Evolutionary conservation across 192 early-diverging fungal species (phyloP).

Genomic region (Haplosporangium gracile): DNA sequence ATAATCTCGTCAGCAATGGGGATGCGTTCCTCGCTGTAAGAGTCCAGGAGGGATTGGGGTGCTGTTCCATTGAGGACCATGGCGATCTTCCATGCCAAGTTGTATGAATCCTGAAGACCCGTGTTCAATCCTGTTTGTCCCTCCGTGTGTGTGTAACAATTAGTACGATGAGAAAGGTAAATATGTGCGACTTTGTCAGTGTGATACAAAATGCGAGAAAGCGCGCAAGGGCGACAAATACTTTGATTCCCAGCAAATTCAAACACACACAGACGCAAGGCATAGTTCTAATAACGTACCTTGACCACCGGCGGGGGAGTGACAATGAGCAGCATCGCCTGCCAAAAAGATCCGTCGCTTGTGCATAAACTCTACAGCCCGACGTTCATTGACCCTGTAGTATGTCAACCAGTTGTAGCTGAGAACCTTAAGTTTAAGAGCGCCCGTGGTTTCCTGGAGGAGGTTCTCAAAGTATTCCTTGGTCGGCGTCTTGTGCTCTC

Average conservation of each 20-base stretch:
- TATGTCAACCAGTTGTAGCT: constrained; percentile 21
- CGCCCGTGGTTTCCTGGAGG: not conserved
- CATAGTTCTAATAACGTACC: constrained; percentile 6
- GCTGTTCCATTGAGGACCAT: constrained; percentile 46
- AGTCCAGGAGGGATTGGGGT: constrained; percentile 47
- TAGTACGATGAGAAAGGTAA: too few relatives aligned
- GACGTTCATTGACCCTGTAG: constrained; percentile 27
- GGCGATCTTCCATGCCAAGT: constrained; percentile 65
- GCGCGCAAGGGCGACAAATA: not conserved
- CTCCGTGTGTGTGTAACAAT: not conserved
- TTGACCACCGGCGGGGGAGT: constrained; percentile 50
- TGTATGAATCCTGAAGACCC: constrained; percentile 63
- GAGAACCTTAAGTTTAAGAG: not conserved
- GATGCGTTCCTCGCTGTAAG: constrained; percentile 50
- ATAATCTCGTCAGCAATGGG: constrained; percentile 16
- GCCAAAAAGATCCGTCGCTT: constrained; percentile 40
- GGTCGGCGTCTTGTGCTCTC: not conserved
- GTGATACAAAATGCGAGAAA: not conserved
- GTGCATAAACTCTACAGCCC: not conserved
- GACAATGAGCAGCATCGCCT: constrained; percentile 49
- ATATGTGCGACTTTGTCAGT: too few relatives aligned
- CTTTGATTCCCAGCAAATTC: not conserved
- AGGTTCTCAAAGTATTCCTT: constrained; percentile 10
- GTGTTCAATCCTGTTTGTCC: constrained; percentile 55
- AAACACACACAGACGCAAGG: not conserved